Percentiles rank a stretch among this genome's conserved stretches.
These are phyloP conservation scores for Eucalyptus marginata DNA, from an alignment of 345 rosid genomes.

Conservation along the genomic window DNA sequence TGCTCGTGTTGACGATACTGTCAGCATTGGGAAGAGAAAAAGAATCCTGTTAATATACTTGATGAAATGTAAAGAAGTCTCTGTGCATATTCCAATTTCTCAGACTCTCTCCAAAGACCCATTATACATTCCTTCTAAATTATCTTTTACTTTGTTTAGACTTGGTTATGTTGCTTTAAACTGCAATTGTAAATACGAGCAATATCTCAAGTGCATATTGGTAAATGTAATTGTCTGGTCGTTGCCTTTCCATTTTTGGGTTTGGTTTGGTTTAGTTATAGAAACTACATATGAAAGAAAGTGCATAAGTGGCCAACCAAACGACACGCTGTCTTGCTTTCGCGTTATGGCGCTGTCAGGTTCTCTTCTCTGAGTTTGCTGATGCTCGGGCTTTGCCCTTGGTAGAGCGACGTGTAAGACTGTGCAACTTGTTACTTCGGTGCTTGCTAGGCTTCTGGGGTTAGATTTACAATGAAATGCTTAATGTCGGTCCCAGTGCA, in stretches of 20 bases:
- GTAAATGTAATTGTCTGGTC: not conserved
- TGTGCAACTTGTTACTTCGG: not conserved
- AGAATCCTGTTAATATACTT: not conserved
- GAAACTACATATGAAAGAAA: not conserved
- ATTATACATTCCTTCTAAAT: not conserved
- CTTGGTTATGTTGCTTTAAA: not conserved
- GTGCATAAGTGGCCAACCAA: not conserved
- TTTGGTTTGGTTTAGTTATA: not conserved
- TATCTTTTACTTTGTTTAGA: not conserved
- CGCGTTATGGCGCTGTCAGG: not conserved
- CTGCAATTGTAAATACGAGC: not conserved
- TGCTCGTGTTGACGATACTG: constrained; percentile 19
- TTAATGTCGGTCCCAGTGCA: not conserved
- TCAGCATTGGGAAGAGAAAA: not conserved
- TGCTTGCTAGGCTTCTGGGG: not conserved
- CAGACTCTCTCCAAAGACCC: not conserved
- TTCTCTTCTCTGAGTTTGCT: not conserved
- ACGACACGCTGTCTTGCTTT: not conserved
- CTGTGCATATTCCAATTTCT: constrained; percentile 21
- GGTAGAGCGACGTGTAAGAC: not conserved
- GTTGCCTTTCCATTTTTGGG: not conserved
- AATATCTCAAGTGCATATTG: not conserved
- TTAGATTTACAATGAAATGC: not conserved
- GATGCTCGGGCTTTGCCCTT: not conserved
- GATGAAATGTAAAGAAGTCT: not conserved